Evolutionary conservation across 1,284 basidiomycete genomes (phyloP), one percentile per base, ranked within the genome.

Genomic region (Ganoderma leucocontextum): DNA sequence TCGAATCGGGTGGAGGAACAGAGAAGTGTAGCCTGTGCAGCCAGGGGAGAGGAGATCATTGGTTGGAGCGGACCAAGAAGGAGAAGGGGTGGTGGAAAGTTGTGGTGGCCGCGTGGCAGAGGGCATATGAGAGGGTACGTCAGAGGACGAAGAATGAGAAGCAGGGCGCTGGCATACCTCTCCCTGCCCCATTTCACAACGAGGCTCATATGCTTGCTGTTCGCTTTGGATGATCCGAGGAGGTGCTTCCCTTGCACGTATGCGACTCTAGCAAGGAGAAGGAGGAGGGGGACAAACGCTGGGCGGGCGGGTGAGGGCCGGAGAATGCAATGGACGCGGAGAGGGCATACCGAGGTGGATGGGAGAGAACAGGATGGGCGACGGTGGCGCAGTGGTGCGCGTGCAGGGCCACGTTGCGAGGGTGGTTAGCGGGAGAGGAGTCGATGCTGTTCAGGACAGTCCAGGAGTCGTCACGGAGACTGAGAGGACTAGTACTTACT

Each of bases 131-230:
- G 69, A 67, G 62, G 65, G 61, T 64, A 64, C 68, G 67, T 73
- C 60, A 66, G 65, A 55, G 67, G 22, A 60, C 62, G 64, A 62
- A 1, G 66, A 47, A 49, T 62, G 70, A 58, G 66, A 70, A 62
- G 67, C 29, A 49, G 63, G 44, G 38, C n/a, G 38, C 29, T 52
- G 36, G 77, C 79, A 70, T 67, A 84, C 82, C 84, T 83, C 77
- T 91, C 88, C 70, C 83, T 84, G 55, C 84, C 87, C 89, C 89
- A 92, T 79, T 90, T 90, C 72, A 91, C 84, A 67, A 84, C 83
- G 73, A 91, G 80, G 76, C 83, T 80, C 84, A 86, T 87, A 67
- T 67, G 66, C 65, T 65, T 72, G 57, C 58, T 67, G 70, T 72
- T 73, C 63, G 63, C 66, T 53, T 38, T 73, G 69, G 60, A 64